These are phyloP conservation scores for Macadamia integrifolia DNA, from an alignment of 164 flowering plant genomes.

Conservation along the genomic window DNA sequence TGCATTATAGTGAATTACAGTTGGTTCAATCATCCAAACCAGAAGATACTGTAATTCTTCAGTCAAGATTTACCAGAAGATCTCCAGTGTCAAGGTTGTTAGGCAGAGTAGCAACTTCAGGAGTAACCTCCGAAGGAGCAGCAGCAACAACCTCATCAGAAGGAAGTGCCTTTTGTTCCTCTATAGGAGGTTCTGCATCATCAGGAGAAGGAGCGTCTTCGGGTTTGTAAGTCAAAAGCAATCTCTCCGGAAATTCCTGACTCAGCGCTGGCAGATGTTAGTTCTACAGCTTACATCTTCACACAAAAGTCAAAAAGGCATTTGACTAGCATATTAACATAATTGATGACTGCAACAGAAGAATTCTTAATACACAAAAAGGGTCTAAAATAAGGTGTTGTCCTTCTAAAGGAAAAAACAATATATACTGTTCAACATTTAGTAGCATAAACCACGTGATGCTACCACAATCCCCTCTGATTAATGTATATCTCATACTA, in stretches of 20 bases:
- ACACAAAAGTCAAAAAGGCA: background rate
- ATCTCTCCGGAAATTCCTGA: constrained; percentile 80
- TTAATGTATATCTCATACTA: constrained; percentile 22
- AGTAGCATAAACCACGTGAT: background rate
- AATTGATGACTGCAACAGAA: background rate
- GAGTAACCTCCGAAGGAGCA: constrained; percentile 24
- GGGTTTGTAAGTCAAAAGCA: constrained; percentile 78
- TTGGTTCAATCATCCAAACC: background rate
- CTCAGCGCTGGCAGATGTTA: constrained; percentile 15
- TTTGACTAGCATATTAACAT: background rate
- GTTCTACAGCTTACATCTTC: constrained; percentile 1
- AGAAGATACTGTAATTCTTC: background rate
- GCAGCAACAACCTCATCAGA: constrained; percentile 26
- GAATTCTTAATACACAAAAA: background rate
- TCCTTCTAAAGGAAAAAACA: background rate
- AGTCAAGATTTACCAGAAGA: constrained; percentile 58
- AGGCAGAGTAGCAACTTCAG: constrained; percentile 28
- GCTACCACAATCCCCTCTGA: background rate
- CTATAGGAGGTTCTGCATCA: constrained; percentile 32
- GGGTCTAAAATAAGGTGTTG: background rate
- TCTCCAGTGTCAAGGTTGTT: constrained; percentile 55
- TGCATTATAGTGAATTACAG: constrained; percentile 1
- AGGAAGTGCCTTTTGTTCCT: constrained; percentile 41
- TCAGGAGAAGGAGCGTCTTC: constrained; percentile 55
- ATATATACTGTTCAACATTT: background rate